Evolutionary conservation across 306 rosid species (phyloP).

Genomic region (Hippophae rhamnoides): DNA sequence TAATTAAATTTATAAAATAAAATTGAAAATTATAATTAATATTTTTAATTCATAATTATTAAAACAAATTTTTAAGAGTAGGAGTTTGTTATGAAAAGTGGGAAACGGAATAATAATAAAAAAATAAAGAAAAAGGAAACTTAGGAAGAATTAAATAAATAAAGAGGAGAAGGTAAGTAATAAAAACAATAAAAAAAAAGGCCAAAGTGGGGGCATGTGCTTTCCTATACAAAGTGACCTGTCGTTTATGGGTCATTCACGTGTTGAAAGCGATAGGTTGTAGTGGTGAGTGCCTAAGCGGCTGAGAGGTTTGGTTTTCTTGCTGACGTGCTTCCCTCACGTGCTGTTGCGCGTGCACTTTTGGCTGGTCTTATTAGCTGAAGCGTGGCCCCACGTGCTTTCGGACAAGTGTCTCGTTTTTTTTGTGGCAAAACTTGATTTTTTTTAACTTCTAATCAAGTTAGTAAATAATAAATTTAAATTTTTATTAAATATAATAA

Average conservation of each 20-base stretch:
- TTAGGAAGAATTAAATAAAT: neutral
- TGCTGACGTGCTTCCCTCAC: conserved; percentile 49
- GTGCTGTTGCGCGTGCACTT: conserved; percentile 32
- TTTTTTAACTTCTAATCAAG: no score
- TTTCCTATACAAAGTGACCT: conserved; percentile 41
- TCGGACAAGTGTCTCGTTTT: conserved; percentile 44
- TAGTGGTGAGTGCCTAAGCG: neutral
- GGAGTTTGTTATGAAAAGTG: no score
- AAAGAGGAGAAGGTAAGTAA: neutral
- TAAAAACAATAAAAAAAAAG: neutral
- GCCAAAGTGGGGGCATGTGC: conserved; percentile 65
- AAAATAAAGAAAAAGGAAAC: neutral
- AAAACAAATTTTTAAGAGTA: no score
- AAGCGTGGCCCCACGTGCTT: conserved; percentile 25
- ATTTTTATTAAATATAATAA: no score
- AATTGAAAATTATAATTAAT: no score
- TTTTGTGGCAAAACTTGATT: neutral
- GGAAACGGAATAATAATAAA: neutral
- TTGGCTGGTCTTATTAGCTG: conserved; percentile 9
- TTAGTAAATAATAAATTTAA: no score
- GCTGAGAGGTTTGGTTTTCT: neutral
- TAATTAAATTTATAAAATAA: no score
- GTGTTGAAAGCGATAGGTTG: conserved; percentile 26
- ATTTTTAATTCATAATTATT: no score
- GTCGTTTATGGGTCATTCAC: conserved; percentile 58